Conservation (phyloP, 1,284 basidiomycete species). For the Trametes hirsuta region DNA sequence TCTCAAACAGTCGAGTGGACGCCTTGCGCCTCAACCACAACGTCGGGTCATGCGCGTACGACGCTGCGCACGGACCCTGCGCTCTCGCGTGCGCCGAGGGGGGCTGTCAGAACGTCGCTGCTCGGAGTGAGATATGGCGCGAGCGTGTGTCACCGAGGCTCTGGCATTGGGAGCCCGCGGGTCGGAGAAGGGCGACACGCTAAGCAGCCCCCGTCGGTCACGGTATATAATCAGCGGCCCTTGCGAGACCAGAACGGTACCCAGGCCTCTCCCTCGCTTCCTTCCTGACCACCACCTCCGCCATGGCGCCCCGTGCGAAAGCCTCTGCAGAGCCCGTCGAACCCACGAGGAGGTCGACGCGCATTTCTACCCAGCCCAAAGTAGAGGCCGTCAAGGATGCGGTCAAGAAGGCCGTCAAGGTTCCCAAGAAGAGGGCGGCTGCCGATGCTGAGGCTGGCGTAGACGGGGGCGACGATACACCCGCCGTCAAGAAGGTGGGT, state of each 20-base stretch:
- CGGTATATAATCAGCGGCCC: slow-evolving; percentile 20
- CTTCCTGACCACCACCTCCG: slow-evolving; percentile 14
- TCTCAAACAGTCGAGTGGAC: too few species aligned
- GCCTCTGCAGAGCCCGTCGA: slow-evolving; percentile 21
- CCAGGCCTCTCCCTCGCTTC: slow-evolving; percentile 18
- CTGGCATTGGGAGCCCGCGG: not conserved
- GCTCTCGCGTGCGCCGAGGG: not conserved
- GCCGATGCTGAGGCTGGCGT: slow-evolving; percentile 25
- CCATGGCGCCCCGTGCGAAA: slow-evolving; percentile 29
- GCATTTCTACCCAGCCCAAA: slow-evolving; percentile 37
- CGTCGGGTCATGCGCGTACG: not conserved
- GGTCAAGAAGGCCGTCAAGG: slow-evolving; percentile 26
- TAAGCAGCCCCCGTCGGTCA: slow-evolving; percentile 15
- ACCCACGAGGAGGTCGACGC: slow-evolving; percentile 32
- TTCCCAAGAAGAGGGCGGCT: slow-evolving; percentile 31
- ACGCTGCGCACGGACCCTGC: not conserved
- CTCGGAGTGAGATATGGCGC: slow-evolving; percentile 9
- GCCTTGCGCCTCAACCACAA: not conserved
- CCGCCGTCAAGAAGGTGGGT: slow-evolving; percentile 35
- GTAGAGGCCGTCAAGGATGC: slow-evolving; percentile 24
- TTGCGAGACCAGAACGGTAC: slow-evolving; percentile 8
- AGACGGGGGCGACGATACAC: slow-evolving; percentile 22
- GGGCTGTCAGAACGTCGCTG: not conserved
- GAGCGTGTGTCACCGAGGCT: slow-evolving; percentile 12
- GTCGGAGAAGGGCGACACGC: slow-evolving; percentile 18